A percentile compares a stretch with the other conserved stretches of the same genome.
These are phyloP conservation scores for Phytopythium helicoides DNA, from an alignment of 352 stramenopile genomes.

Conservation along the genomic window DNA sequence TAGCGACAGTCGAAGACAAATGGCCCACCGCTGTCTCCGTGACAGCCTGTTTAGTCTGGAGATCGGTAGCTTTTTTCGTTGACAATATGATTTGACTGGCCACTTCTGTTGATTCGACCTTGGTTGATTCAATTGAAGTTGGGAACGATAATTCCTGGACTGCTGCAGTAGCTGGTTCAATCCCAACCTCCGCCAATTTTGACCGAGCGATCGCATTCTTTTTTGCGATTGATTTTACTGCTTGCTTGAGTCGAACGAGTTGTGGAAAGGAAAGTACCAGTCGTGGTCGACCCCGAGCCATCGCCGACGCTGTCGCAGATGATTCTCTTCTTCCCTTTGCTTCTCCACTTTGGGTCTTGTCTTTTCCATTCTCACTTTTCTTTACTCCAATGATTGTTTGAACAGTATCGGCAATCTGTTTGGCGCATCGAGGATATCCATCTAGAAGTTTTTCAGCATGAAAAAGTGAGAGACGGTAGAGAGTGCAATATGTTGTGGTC, in stretches of 20 bases:
- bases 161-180: background rate
- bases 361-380: background rate
- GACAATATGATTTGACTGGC: too few species aligned
- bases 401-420: constrained; percentile 21
- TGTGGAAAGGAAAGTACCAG: constrained; percentile 14
- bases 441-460: constrained; percentile 54
- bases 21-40: too few species aligned
- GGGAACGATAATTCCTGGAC: background rate
- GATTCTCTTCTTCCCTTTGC: background rate
- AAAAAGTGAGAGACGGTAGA: constrained; percentile 51
- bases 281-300: background rate
- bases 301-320: background rate
- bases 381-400: background rate
- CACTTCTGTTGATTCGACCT: too few species aligned
- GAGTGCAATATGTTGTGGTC: constrained; percentile 60
- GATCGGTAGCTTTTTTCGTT: too few species aligned
- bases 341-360: background rate
- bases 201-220: background rate
- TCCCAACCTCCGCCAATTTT: background rate
- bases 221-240: constrained; percentile 1
- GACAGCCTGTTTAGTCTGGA: too few species aligned
- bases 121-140: too few species aligned
- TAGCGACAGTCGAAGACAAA: too few species aligned
- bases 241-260: constrained; percentile 17
- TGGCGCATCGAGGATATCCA: constrained; percentile 44